phyloP scores from a whole-genome alignment of 2,329 filamentous ascomycete genomes.

The Xylaria digitata region DNA sequence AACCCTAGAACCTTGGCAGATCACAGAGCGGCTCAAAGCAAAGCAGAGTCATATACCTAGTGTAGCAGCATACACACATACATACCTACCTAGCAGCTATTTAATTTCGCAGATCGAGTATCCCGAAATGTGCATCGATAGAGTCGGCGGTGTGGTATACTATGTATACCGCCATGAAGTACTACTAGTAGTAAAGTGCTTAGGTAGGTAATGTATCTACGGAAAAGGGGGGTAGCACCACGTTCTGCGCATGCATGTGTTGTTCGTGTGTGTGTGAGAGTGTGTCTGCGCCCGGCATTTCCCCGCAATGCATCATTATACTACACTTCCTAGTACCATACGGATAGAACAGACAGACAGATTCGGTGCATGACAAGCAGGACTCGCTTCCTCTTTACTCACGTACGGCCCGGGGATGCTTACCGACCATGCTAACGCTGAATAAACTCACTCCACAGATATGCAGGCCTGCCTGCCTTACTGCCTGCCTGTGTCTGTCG shows the following conservation, averaged over 20 bases:
- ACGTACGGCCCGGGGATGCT: not conserved
- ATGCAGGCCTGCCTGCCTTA: conserved; percentile 7
- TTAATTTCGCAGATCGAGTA: conserved; percentile 19
- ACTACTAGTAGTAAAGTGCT: not conserved
- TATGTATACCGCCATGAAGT: too few relatives aligned
- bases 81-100: too few relatives aligned
- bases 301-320: conserved; percentile 31
- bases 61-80: too few relatives aligned
- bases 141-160: too few relatives aligned
- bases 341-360: not conserved
- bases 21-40: not conserved
- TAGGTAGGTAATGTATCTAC: not conserved
- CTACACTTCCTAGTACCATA: too few relatives aligned
- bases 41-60: not conserved
- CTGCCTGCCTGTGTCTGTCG: not conserved
- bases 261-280: conserved; percentile 17
- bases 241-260: conserved; percentile 33
- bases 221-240: conserved; percentile 19
- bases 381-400: not conserved
- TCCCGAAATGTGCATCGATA: conserved; percentile 23
- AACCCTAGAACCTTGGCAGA: conserved; percentile 25
- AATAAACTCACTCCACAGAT: conserved; percentile 2
- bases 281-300: conserved; percentile 27
- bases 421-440: conserved; percentile 14
- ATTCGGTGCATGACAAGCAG: conserved; percentile 22